A percentile compares a stretch with the other conserved stretches of the same genome.
Conservation (phyloP, 352 stramenopile species). For the Globisporangium orthogonon region DNA sequence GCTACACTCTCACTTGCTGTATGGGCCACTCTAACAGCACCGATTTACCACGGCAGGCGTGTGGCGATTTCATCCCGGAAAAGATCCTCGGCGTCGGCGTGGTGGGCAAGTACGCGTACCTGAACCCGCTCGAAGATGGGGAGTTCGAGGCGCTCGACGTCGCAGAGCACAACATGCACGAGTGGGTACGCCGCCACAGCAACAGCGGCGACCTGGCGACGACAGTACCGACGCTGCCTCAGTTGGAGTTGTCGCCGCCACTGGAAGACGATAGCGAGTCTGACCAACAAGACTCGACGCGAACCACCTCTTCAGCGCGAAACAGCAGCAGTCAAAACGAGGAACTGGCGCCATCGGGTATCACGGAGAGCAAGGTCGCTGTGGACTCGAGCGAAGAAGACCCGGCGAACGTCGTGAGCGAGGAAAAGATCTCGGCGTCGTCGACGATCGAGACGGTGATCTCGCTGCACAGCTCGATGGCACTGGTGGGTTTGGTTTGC, state of each 20-base stretch:
- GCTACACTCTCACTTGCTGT: too few species aligned
- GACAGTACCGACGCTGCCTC: conserved; percentile 18
- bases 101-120: conserved; percentile 72
- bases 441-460: conserved; percentile 78
- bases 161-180: conserved; percentile 48
- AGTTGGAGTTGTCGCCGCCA: not conserved
- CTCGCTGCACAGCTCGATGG: conserved; percentile 55
- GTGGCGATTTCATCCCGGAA: conserved; percentile 82
- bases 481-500: conserved; percentile 36
- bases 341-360: conserved; percentile 10
- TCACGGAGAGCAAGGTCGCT: conserved; percentile 12
- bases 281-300: not conserved
- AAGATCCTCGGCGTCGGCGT: conserved; percentile 82
- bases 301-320: not conserved
- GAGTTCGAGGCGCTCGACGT: conserved; percentile 19
- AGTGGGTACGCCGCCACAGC: conserved; percentile 41
- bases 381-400: conserved; percentile 22
- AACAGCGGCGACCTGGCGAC: conserved; percentile 15
- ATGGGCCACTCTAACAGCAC: too few species aligned
- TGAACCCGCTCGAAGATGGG: conserved; percentile 52
- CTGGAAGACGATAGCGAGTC: not conserved
- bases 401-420: conserved; percentile 24
- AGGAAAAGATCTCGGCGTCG: conserved; percentile 53
- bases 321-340: not conserved
- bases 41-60: conserved; percentile 23